Evolutionary conservation across 1,284 basidiomycete genomes (phyloP).

Genomic region (Fomitopsis betulina): DNA sequence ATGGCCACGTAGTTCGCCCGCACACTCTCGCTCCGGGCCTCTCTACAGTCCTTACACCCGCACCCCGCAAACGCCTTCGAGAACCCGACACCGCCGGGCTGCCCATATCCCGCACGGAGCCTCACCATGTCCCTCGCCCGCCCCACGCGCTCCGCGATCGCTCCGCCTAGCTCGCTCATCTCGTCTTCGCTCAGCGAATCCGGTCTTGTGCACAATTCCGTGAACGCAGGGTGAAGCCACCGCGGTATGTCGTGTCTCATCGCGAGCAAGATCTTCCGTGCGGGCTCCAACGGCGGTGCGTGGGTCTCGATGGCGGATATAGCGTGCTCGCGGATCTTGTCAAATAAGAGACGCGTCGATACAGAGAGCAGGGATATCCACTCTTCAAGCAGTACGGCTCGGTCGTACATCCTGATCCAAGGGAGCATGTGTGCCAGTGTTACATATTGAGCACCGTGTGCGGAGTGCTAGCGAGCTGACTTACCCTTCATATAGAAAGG

Average conservation of each 20-base stretch:
- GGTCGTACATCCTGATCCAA: conserved; percentile 3
- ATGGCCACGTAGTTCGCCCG: background rate
- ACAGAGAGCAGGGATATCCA: conserved; percentile 20
- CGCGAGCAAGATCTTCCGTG: conserved; percentile 20
- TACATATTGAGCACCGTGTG: background rate
- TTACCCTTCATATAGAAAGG: conserved; percentile 8
- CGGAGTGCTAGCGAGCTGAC: background rate
- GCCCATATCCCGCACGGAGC: background rate
- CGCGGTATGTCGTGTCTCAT: conserved; percentile 18
- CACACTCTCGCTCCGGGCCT: background rate
- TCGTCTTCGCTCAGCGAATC: conserved; percentile 19
- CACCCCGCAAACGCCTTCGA: background rate
- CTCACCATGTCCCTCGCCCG: background rate
- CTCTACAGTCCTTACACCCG: background rate
- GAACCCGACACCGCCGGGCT: background rate
- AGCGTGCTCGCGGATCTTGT: conserved; percentile 19
- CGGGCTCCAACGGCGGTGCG: conserved; percentile 17
- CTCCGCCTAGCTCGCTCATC: conserved; percentile 16
- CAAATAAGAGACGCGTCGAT: conserved; percentile 20
- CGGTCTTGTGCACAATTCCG: conserved; percentile 16
- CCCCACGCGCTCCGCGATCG: background rate
- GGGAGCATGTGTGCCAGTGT: too few species aligned
- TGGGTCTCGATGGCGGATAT: conserved; percentile 17
- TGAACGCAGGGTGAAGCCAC: conserved; percentile 19
- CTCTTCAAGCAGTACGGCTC: background rate